A percentile compares a stretch with the other conserved stretches of the same genome.
Evolutionary conservation across 2,329 filamentous ascomycete species (phyloP).

Genomic region (Microsporum ferrugineum): DNA sequence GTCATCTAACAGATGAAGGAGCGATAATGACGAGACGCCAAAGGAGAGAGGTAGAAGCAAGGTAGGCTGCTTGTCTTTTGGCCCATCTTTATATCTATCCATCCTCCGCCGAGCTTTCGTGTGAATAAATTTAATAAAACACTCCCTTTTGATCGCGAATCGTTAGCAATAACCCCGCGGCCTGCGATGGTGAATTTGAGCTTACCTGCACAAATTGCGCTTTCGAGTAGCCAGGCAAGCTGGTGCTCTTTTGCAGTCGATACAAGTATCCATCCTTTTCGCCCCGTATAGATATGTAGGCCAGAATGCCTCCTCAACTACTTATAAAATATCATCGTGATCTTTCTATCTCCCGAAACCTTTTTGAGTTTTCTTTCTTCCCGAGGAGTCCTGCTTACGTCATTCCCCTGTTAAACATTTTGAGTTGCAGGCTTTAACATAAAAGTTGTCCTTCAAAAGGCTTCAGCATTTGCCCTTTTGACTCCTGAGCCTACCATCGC

Average conservation of each 20-base stretch:
- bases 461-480: not conserved
- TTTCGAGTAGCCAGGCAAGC: constrained; percentile 8
- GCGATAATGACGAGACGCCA: constrained; percentile 64
- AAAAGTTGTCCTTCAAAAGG: not conserved
- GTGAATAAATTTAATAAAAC: constrained; percentile 66
- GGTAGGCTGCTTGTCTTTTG: constrained; percentile 36
- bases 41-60: constrained; percentile 73
- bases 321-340: not conserved
- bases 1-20: constrained; percentile 63
- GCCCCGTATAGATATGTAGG: not conserved
- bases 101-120: constrained; percentile 72
- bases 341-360: not conserved
- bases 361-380: not conserved
- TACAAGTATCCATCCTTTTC: constrained; percentile 18
- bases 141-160: constrained; percentile 41
- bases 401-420: not conserved
- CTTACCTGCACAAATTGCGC: constrained; percentile 14
- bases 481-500: not conserved
- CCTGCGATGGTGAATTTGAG: not conserved
- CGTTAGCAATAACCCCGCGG: not conserved
- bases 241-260: constrained; percentile 15
- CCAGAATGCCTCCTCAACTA: not conserved
- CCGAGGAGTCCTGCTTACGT: constrained; percentile 4
- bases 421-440: not conserved
- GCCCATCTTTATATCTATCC: constrained; percentile 44